phyloP scores from a whole-genome alignment of 495 filamentous ascomycete genomes.

The Podospora pseudocomata region DNA sequence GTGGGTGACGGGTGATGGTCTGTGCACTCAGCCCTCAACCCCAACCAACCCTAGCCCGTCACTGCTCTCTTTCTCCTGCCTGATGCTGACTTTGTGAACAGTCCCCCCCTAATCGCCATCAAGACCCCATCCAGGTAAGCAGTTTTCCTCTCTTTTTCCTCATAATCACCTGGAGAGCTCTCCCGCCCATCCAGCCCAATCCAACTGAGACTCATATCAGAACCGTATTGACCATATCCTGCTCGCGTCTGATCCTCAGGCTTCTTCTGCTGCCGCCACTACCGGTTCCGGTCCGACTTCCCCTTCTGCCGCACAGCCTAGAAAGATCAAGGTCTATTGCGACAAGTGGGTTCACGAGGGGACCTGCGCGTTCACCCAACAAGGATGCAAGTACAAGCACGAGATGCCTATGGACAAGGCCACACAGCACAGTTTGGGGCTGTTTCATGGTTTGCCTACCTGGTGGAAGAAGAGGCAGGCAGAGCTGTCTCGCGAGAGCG shows the following conservation, averaged over 20 bases:
- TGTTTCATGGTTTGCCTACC: slow-evolving; percentile 49
- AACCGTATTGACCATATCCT: slow-evolving; percentile 6
- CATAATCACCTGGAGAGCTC: background rate
- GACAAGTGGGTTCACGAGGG: slow-evolving; percentile 83
- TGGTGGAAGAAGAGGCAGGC: slow-evolving; percentile 53
- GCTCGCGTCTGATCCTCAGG: background rate
- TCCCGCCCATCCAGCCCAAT: background rate
- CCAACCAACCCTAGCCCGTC: background rate
- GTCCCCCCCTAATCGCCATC: background rate
- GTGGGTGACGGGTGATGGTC: background rate
- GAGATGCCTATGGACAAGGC: slow-evolving; percentile 68
- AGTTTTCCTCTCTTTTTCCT: background rate
- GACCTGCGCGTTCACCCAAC: slow-evolving; percentile 76
- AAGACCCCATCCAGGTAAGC: background rate
- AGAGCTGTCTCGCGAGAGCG: slow-evolving; percentile 29
- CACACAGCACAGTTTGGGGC: slow-evolving; percentile 60
- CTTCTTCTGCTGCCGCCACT: background rate
- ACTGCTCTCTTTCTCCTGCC: background rate
- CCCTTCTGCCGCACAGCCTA: slow-evolving; percentile 27
- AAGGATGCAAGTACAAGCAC: slow-evolving; percentile 83
- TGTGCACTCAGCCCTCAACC: background rate
- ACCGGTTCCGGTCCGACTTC: slow-evolving; percentile 5
- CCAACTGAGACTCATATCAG: background rate
- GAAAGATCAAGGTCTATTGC: slow-evolving; percentile 68
- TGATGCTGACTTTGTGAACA: background rate